Evolutionary conservation across 306 rosid species (phyloP).

Genomic region (Prunus campanulata): DNA sequence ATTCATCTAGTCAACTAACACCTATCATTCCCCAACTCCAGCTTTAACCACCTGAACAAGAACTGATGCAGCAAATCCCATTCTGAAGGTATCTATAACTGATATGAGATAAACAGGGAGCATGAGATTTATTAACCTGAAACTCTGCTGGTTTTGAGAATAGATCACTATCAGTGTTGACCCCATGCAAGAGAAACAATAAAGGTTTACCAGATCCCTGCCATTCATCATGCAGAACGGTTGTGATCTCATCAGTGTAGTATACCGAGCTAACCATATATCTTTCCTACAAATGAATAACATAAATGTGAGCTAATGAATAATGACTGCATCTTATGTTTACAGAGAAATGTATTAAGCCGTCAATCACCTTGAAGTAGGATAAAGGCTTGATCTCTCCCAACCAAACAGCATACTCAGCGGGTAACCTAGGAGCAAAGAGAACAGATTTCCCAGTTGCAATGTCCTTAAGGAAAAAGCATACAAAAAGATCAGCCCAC

Average conservation of each 20-base stretch:
- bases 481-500: background rate
- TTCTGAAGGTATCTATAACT: slow-evolving; percentile 9
- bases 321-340: background rate
- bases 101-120: slow-evolving; percentile 4
- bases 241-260: slow-evolving; percentile 51
- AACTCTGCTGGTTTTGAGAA: slow-evolving; percentile 69
- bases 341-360: background rate
- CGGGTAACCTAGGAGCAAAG: slow-evolving; percentile 76
- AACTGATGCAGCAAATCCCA: background rate
- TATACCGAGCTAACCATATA: slow-evolving; percentile 50
- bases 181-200: slow-evolving; percentile 77
- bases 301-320: slow-evolving; percentile 24
- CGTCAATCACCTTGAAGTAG: slow-evolving; percentile 56
- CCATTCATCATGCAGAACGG: slow-evolving; percentile 48
- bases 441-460: slow-evolving; percentile 67
- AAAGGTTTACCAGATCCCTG: slow-evolving; percentile 54
- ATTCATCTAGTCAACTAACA: background rate
- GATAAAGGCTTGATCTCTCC: slow-evolving; percentile 64
- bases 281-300: slow-evolving; percentile 58
- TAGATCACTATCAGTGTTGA: slow-evolving; percentile 73
- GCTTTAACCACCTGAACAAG: slow-evolving; percentile 1
- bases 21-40: background rate
- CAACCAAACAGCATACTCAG: slow-evolving; percentile 88
- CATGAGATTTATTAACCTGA: slow-evolving; percentile 48
- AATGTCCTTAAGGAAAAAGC: slow-evolving; percentile 49